Evolutionary conservation across 2,329 filamentous ascomycete species (phyloP), one percentile per base, ranked within the genome.

Genomic region (Pyrenochaeta sp.): DNA sequence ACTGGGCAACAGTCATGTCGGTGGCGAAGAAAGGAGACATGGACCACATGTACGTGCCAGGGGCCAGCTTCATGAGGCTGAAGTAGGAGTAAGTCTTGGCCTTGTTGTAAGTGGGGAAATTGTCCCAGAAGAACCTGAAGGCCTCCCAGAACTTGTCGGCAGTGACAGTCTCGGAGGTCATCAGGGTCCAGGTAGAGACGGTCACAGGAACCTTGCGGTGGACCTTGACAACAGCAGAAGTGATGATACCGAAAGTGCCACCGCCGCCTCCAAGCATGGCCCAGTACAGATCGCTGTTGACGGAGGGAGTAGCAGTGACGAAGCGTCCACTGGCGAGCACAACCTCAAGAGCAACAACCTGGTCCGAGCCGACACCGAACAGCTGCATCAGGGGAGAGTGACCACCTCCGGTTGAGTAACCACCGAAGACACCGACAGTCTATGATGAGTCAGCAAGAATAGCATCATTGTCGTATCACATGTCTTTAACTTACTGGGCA

Each of bases 311-410:
- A 15, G 57, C 68, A 47, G 64, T 70, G 5, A 72, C 56, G 45
- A 72, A 71, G 15, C 61, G 59, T 8, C 72, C 72, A 32, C 37
- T 65, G 2, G 72, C 68, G 13, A 70, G 68, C 0, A 75, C 72
- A 3, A 74, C 65, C 53, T 81, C 73, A 32, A 75, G 77, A 44
- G 73, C 71, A 5, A 75, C 60, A 13, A 80, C 70, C 40, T 75
- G 76, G 50, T 81, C 73, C 8, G 72, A 55, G 1, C 68, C 72
- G n/a, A 75, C 58, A 28, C 74, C 74, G 59, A 82, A 83, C 37
- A 82, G 68, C 52, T 78, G 78, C 47, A 81, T 81, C 34, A 88
- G 65, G 2, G 84, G 84, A 12, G 80, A 82, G 70, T 88, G 84
- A 0, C 85, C 86, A 27, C 84, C 85, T 2, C 83, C 84, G 1